Conservation (phyloP, 345 rosid genomes). For the Citrus medica region DNA sequence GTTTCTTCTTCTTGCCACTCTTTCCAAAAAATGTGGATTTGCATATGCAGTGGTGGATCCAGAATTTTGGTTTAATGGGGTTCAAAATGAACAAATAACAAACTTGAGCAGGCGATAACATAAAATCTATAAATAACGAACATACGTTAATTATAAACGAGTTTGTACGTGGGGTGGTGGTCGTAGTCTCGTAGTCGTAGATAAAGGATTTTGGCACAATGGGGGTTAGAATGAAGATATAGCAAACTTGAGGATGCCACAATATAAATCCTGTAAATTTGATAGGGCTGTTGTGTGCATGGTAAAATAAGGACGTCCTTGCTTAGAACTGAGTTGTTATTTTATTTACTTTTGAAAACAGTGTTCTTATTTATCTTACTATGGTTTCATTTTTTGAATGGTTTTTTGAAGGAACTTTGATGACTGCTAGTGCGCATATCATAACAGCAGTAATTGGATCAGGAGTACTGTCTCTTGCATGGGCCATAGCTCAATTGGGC, state of each 20-base stretch:
- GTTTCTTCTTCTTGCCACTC: not conserved
- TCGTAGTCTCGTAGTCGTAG: too few relatives aligned
- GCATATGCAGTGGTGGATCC: not conserved
- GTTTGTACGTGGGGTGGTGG: not conserved
- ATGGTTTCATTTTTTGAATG: too few relatives aligned
- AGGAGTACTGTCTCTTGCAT: constrained; percentile 78
- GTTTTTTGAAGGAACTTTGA: constrained; percentile 54
- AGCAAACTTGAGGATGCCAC: too few relatives aligned
- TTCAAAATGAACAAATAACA: not conserved
- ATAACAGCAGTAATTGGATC: constrained; percentile 92
- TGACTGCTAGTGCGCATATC: constrained; percentile 83
- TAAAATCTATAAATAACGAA: too few relatives aligned
- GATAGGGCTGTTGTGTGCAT: too few relatives aligned
- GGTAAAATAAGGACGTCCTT: too few relatives aligned
- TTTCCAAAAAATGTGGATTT: too few relatives aligned
- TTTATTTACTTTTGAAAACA: too few relatives aligned
- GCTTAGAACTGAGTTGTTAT: too few relatives aligned
- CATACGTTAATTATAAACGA: not conserved
- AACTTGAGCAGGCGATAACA: not conserved
- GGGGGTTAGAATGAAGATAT: too few relatives aligned
- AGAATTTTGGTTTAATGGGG: not conserved
- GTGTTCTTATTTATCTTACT: not conserved
- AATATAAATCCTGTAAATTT: too few relatives aligned
- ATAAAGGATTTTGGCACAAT: too few relatives aligned
- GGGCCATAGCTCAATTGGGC: constrained; percentile 83